Evolutionary conservation across 2,329 filamentous ascomycete species (phyloP), one percentile per base, ranked within the genome.

Genomic region (Septoria petroselini): DNA sequence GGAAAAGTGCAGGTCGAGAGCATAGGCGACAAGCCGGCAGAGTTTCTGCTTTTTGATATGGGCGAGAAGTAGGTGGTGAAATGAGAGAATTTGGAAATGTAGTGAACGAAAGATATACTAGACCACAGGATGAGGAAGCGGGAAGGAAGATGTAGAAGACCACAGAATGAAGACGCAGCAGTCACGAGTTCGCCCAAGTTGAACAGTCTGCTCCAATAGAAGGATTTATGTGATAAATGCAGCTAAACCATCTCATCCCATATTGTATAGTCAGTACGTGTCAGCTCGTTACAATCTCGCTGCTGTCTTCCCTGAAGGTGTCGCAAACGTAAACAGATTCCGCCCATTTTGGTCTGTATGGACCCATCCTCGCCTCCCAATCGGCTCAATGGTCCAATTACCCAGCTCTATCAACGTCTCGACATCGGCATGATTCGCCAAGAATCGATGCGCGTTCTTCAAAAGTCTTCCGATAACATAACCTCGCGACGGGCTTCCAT

Each of bases 381-480:
- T 71, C 7, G 72, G 71, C 59, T 82, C 78, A 3, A 65, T 65
- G 0, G 59, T 58, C 11, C 59, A 66, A 48, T 71, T 73, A 0
- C 70, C 68, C 51, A 82, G 67, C 29, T 71, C 64, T 18, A 63
- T 57, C 52, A 82, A 57, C 1, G 78, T 80, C 8, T 55, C 57
- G 18, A 72, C 71, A 65, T 81, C 76, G 0, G 67, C 77, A 62
- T 80, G 72, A 54, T 83, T 83, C 1, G 80, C 79, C 3, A 83
- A 52, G 55, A 83, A 81, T 0, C 80, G 70, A 46, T 73, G 68
- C 1, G 70, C 70, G 47, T 67, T 74, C 1, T 57, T 60, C 43
- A 66, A 72, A 48, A 84, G 55, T 25, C 77, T 69, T 0, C 80
- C 80, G 0, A 83, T 69, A 2, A 83, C 66, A 60, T 76, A 72